Percentiles rank a stretch among this genome's conserved stretches.
These are phyloP conservation scores for Cucurbita maxima DNA, from an alignment of 306 rosid genomes.

Conservation along the genomic window DNA sequence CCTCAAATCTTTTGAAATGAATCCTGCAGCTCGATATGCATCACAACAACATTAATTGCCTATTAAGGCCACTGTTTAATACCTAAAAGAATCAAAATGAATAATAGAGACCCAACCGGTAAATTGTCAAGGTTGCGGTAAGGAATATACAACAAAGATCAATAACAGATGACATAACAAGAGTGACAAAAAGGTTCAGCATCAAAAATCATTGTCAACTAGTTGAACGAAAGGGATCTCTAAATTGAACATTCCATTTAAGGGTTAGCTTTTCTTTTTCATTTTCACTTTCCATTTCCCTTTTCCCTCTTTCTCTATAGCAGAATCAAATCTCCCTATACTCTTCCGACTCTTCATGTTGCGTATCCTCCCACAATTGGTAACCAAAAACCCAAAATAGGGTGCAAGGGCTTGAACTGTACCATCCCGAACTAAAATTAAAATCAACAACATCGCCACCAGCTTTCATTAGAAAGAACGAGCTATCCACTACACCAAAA, in stretches of 20 bases:
- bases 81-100: not conserved
- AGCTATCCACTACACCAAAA: not conserved
- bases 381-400: not conserved
- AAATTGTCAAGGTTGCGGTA: not conserved
- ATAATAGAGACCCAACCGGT: not conserved
- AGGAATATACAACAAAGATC: not conserved
- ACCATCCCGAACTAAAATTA: not conserved
- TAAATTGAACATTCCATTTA: not conserved
- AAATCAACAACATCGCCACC: not conserved
- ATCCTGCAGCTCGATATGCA: not conserved
- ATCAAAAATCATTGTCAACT: not conserved
- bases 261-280: not conserved
- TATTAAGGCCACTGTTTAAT: not conserved
- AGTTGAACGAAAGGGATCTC: not conserved
- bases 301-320: not conserved
- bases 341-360: not conserved
- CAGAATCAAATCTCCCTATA: not conserved
- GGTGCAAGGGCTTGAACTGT: constrained; percentile 8
- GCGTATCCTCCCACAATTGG: not conserved
- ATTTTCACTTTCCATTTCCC: too few species aligned
- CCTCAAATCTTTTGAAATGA: not conserved
- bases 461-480: not conserved
- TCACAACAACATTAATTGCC: not conserved
- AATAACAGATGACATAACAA: not conserved
- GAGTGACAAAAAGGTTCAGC: not conserved